Base-by-base conservation (phyloP, 2,329 filamentous ascomycete species). In the Xylariaceae sp. region DNA sequence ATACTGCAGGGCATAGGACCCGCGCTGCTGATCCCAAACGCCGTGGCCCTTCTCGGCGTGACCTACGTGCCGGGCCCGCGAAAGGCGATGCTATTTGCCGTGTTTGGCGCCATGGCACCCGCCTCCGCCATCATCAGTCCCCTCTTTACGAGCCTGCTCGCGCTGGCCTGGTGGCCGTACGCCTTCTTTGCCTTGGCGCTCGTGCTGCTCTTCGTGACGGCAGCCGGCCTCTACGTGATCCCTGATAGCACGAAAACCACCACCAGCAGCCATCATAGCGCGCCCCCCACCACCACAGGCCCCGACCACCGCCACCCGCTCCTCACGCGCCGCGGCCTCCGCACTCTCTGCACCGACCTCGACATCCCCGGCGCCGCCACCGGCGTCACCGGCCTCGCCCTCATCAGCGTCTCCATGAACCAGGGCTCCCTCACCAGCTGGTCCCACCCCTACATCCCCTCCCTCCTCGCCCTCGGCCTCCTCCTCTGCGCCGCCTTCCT, bases 391-490 rank as follows among this genome's bases (percentile, higher is more conserved):
- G 75, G 69, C 2, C 63, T 81, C 39, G 63, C 78, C 1, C 59
- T 81, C 7, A 64, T 81, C 56, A 81, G 80, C 51, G 71, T 81
- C 41, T 73, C 76, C 2, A 76, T 74, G 70, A 81, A 81, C 49
- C 77, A 81, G 54, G 76, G 72, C 3, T 69, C 73, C 0, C 61
- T 74, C 2, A 69, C 71, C 11, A 71, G 74, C 2, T 81, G 77
- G 77, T 45, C 56, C 11, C 60, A 64, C n/a, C 62, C 71, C 0
- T 79, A 79, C 49, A 66, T 77, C 26, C 71, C 72, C 42, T 57
- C 67, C 6, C 54, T 74, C 4, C 61, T 83, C 3, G 68, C 76
- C 38, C 40, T 76, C 9, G 77, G 76, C 2, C 42, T 74, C 9
- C 26, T 79, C 1, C 59, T 79, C 18, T 62, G 79, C 16, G 57